Conservation (phyloP, 768 basidiomycete species). For the Lanmaoa rubissima region DNA sequence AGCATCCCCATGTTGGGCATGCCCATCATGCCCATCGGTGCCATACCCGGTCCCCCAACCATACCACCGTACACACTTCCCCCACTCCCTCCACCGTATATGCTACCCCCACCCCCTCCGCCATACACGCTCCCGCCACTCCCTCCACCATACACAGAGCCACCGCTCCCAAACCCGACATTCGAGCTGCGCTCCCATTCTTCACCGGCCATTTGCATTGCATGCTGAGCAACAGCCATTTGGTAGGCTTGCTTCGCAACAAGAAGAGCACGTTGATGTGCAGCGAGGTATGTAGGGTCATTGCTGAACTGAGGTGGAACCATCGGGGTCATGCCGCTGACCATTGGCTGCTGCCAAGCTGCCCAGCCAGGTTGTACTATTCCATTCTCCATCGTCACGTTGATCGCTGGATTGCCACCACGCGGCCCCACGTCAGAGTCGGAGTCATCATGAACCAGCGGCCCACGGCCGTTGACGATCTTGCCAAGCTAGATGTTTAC, state of each 20-base stretch:
- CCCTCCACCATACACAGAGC: slow-evolving; percentile 36
- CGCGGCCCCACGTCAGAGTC: slow-evolving; percentile 38
- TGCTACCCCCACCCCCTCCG: slow-evolving; percentile 33
- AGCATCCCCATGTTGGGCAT: slow-evolving; percentile 40
- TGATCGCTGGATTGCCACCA: slow-evolving; percentile 32
- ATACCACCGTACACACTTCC: slow-evolving; percentile 49
- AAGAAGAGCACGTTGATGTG: slow-evolving; percentile 88
- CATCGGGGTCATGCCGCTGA: slow-evolving; percentile 28
- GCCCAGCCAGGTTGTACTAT: slow-evolving; percentile 35
- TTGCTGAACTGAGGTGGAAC: slow-evolving; percentile 41
- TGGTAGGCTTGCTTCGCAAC: slow-evolving; percentile 88
- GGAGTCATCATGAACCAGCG: slow-evolving; percentile 50
- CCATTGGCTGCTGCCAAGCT: slow-evolving; percentile 31
- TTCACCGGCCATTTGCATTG: slow-evolving; percentile 83
- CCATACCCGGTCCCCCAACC: slow-evolving; percentile 33
- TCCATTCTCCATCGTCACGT: slow-evolving; percentile 35
- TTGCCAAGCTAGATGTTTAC: slow-evolving; percentile 66
- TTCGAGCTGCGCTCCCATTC: slow-evolving; percentile 86
- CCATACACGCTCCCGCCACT: slow-evolving; percentile 50
- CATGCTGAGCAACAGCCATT: slow-evolving; percentile 87
- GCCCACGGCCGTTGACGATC: slow-evolving; percentile 76
- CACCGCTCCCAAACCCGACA: slow-evolving; percentile 40
- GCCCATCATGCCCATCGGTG: slow-evolving; percentile 41
- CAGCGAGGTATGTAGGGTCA: slow-evolving; percentile 62
- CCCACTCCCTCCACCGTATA: slow-evolving; percentile 36